phyloP scores from a whole-genome alignment of 345 rosid genomes.

The Raphanus raphanistrum region DNA sequence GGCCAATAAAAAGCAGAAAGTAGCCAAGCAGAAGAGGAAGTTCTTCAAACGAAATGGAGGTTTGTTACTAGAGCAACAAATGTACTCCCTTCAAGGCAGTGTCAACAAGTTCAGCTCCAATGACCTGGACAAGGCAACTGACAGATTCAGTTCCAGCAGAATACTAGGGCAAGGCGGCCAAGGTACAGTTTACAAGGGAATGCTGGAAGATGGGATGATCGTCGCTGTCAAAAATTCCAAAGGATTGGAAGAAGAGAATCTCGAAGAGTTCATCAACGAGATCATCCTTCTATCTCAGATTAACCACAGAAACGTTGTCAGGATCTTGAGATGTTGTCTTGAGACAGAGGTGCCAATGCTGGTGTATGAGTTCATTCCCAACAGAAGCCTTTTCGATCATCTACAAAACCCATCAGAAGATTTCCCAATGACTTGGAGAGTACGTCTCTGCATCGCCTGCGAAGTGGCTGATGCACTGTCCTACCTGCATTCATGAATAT shows the following conservation, averaged over 20 bases:
- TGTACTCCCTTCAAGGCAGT: conserved; percentile 4
- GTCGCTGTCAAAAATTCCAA: conserved; percentile 49
- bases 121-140: conserved; percentile 29
- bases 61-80: conserved; percentile 37
- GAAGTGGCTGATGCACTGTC: conserved; percentile 41
- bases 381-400: conserved; percentile 45
- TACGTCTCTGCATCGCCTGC: conserved; percentile 39
- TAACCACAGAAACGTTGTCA: conserved; percentile 47
- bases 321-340: conserved; percentile 48
- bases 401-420: conserved; percentile 29
- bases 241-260: conserved; percentile 39
- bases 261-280: conserved; percentile 52
- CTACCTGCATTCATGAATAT: conserved; percentile 49
- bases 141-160: conserved; percentile 1
- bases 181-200: conserved; percentile 8
- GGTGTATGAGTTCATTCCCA: conserved; percentile 48
- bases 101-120: conserved; percentile 22
- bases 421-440: conserved; percentile 40
- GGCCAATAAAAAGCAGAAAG: not conserved
- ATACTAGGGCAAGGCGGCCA: conserved; percentile 29
- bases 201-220: conserved; percentile 27
- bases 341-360: conserved; percentile 51
- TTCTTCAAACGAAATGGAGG: conserved; percentile 42
- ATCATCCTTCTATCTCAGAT: conserved; percentile 47
- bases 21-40: conserved; percentile 13